Evolutionary conservation across 2,329 filamentous ascomycete genomes (phyloP), one percentile per base, ranked within the genome.

Genomic region (Colletotrichum acutatum): DNA sequence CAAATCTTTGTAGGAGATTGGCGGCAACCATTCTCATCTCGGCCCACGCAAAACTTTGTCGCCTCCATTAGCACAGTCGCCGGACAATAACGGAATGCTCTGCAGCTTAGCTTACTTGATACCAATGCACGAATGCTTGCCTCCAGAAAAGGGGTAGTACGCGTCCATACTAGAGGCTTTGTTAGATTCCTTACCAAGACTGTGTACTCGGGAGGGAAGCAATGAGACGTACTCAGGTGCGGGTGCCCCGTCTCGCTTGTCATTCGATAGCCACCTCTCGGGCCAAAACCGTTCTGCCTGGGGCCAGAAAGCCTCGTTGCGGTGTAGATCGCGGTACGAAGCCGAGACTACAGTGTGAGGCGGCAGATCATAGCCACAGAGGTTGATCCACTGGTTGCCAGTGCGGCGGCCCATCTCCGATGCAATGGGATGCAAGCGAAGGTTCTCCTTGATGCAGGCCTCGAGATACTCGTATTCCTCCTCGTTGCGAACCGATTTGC

Each of bases 371-470:
- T 74, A 72, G 34, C 68, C 72, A 14, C 68, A 67, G 19, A 74
- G 68, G 4, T 60, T 64, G 14, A 74, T 58, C 68, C 72, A 74
- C 28, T 74, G 37, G 26, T 72, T 68, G 1, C 72, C 72, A 5
- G 72, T 74, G 4, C 72, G 63, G 30, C 72, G 68, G 12, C 72
- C 72, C 72, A 74, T 74, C 59, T 74, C 72, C 12, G 68, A 74
- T 4, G 72, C 68, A 22, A 74, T 74, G 0, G 94, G 94, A 79
- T 95, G 93, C 76, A 95, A 79, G 12, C 93, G 90, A 83, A 95
- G 93, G 5, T 91, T 90, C 80, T 97, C 94, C 78, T 95, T 93
- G 76, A 96, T 88, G 63, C 90, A 91, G 2, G 93, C 94, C 77
- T 95, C 92, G 4, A 96, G 89, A 79, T 95, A 96, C 0, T 72